Evolutionary conservation across 2,329 filamentous ascomycete species (phyloP).

Genomic region (Paradendryphiella salina): DNA sequence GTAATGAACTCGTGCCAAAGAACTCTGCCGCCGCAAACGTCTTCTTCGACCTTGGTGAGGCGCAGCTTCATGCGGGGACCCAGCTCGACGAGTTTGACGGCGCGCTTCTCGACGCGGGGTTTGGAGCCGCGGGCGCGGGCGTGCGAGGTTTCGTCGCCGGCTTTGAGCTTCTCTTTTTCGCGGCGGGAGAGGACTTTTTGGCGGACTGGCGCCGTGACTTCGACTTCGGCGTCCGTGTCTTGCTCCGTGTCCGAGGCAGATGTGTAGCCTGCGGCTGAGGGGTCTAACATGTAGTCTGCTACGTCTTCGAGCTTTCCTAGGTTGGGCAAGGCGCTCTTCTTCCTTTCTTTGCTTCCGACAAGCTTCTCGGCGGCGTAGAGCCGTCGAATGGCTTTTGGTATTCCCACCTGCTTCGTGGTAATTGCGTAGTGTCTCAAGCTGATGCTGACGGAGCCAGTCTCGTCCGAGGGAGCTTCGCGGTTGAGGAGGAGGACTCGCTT

Average conservation of each 20-base stretch:
- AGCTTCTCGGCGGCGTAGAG: slow-evolving; percentile 85
- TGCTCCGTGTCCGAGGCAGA: slow-evolving; percentile 90
- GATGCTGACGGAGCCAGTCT: slow-evolving; percentile 69
- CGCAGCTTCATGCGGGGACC: slow-evolving; percentile 87
- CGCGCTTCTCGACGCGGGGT: slow-evolving; percentile 73
- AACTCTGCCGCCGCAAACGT: slow-evolving; percentile 82
- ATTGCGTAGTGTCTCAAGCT: slow-evolving; percentile 95
- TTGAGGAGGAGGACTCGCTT: slow-evolving; percentile 88
- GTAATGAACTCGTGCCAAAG: slow-evolving; percentile 98
- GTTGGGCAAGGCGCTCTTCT: slow-evolving; percentile 76
- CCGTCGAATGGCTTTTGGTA: slow-evolving; percentile 81
- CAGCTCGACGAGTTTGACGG: slow-evolving; percentile 88
- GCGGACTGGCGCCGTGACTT: slow-evolving; percentile 67
- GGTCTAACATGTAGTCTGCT: slow-evolving; percentile 89
- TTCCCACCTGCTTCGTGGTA: slow-evolving; percentile 80
- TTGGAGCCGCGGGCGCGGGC: slow-evolving; percentile 43
- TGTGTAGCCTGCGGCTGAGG: slow-evolving; percentile 77
- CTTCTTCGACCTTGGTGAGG: slow-evolving; percentile 95
- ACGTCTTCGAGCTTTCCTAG: slow-evolving; percentile 90
- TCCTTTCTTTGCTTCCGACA: slow-evolving; percentile 58
- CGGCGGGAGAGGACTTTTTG: slow-evolving; percentile 64
- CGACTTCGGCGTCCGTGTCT: slow-evolving; percentile 94
- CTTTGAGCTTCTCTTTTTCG: slow-evolving; percentile 50
- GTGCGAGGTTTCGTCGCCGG: slow-evolving; percentile 46
- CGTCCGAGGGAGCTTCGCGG: slow-evolving; percentile 61